Percentiles rank a stretch among this genome's conserved stretches.
Conservation (phyloP, 164 flowering plant genomes). For the Magnolia kwangsiensis region DNA sequence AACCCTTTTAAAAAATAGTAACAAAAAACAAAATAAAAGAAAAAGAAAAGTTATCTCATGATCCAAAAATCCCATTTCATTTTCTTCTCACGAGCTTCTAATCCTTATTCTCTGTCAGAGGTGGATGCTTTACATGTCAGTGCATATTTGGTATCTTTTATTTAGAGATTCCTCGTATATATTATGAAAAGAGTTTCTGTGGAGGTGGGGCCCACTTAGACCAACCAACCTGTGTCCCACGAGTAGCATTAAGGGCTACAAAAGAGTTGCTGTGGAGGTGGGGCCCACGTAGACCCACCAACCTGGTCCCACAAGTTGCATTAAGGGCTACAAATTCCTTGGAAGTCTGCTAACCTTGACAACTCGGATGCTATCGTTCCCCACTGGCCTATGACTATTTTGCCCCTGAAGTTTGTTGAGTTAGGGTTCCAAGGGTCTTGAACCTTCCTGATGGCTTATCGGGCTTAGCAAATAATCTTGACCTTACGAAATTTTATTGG, state of each 20-base stretch:
- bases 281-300: conserved; percentile 4
- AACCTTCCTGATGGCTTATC: too few species aligned
- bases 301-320: neutral
- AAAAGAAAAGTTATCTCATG: conserved; percentile 31
- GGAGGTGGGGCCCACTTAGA: conserved; percentile 1
- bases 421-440: too few species aligned
- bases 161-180: neutral
- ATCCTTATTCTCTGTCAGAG: conserved; percentile 32
- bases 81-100: conserved; percentile 62
- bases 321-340: neutral
- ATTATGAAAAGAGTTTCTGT: conserved; percentile 2
- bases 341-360: neutral
- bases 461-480: too few species aligned
- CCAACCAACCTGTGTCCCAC: neutral
- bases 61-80: conserved; percentile 67
- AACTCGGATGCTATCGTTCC: too few species aligned
- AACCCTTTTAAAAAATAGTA: conserved; percentile 1
- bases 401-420: too few species aligned
- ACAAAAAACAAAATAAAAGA: neutral
- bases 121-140: conserved; percentile 50
- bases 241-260: neutral
- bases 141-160: conserved; percentile 10
- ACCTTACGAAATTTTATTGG: too few species aligned
- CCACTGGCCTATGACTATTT: too few species aligned
- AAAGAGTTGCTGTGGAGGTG: neutral